Conservation (phyloP, 139 green algal species). For the Picochlorum sp. region DNA sequence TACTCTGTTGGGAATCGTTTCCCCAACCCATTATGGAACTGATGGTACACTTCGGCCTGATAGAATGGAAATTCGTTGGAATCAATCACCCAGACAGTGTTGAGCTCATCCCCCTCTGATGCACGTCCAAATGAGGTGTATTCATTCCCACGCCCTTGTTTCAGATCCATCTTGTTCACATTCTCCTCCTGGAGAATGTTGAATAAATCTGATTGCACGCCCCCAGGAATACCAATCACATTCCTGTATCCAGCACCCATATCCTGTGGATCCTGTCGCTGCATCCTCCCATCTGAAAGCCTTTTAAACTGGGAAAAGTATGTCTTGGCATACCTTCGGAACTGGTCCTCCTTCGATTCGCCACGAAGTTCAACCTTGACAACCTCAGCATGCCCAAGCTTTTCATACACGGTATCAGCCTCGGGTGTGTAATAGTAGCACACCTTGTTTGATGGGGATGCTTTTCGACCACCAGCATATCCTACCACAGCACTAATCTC, state of each 20-base stretch:
- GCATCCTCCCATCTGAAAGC: constrained; percentile 32
- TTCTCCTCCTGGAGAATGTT: constrained; percentile 60
- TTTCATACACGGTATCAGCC: constrained; percentile 57
- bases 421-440: constrained; percentile 63
- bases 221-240: constrained; percentile 75
- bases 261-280: constrained; percentile 64
- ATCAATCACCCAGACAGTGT: constrained; percentile 54
- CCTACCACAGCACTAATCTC: constrained; percentile 49
- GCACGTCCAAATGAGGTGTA: constrained; percentile 6
- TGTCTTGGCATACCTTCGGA: constrained; percentile 47
- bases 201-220: constrained; percentile 53
- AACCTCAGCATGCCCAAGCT: constrained; percentile 60
- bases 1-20: constrained; percentile 41
- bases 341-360: constrained; percentile 15
- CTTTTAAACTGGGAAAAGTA: constrained; percentile 51
- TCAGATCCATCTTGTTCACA: constrained; percentile 69
- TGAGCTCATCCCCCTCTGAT: constrained; percentile 51
- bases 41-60: constrained; percentile 78
- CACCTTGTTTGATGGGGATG: constrained; percentile 32
- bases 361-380: constrained; percentile 46
- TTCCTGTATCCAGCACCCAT: constrained; percentile 59
- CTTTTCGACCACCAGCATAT: constrained; percentile 42
- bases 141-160: constrained; percentile 45
- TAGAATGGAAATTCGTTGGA: constrained; percentile 61
- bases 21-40: constrained; percentile 65